Base-by-base conservation (phyloP, 257 asterid species). In the Prunella vulgaris region DNA sequence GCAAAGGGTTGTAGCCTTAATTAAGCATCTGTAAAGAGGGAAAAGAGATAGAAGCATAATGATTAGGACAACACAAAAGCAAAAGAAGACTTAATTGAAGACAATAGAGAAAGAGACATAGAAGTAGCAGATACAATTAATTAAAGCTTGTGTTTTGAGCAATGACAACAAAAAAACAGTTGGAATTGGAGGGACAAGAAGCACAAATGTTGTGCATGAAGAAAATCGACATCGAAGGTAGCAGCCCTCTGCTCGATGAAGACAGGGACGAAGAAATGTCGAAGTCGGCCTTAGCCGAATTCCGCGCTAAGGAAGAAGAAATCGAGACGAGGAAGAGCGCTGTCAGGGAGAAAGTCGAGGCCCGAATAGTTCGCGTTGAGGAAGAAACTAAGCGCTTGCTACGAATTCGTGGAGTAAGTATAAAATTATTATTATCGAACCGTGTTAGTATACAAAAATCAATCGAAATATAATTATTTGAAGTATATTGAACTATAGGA, bases 251-350 rank as follows among this genome's bases (percentile, higher is more conserved):
- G 10, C 42, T 82, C 76, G 69, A 62, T 9, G 87, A 85, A 14
- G 92, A 79, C 0, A 65, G 27, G 74, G 95, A 88, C 35, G 90
- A 90, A 15, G 93, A 90, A 80, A 79, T 81, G 84, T 72, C 95
- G 0, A 85, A 76, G 30, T 91, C 95, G 6, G 91, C 96, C 5
- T 81, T 91, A 10, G 79, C 87, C 1, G 69, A 83, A 13, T 87
- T 91, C 69, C 86, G 79, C 30, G 95, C 97, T 22, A 91, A 85
- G 71, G 97, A 91, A 37, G 95, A 88, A 13, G 96, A 91, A 81
- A 91, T 91, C 73, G 92, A 91, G 87, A 80, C 83, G 77, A 84
- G 82, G 84, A 87, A 86, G 68, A 52, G 66, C 40, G 93, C 85
- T 74, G 84, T 91, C 4, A 78, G 61, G 77, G 96, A 87, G 73